These are phyloP conservation scores for Leccinellum rugosiceps DNA, from an alignment of 768 basidiomycete genomes.

Conservation along the genomic window DNA sequence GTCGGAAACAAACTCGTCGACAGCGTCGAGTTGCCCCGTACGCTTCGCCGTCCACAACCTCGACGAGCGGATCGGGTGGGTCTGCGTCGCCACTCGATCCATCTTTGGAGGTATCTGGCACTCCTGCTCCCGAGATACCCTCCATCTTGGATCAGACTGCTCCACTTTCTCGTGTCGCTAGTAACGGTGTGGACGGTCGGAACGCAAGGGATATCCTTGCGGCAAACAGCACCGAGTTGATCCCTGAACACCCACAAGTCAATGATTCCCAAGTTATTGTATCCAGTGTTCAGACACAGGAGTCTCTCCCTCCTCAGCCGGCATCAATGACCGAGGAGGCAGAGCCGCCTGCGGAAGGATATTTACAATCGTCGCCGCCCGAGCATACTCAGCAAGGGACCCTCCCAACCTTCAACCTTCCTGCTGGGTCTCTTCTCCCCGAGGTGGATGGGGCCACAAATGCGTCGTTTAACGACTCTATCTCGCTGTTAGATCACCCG, in stretches of 20 bases:
- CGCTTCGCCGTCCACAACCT: background rate
- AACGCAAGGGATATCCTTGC: background rate
- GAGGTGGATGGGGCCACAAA: background rate
- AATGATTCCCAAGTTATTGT: background rate
- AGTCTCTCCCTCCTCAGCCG: no score
- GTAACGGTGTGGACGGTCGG: background rate
- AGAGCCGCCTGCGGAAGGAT: background rate
- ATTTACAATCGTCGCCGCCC: background rate
- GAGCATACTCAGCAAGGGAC: background rate
- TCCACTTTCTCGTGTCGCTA: background rate
- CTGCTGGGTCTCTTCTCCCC: background rate
- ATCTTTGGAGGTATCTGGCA: background rate
- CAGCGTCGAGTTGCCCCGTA: conserved; percentile 6
- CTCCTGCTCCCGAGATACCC: background rate
- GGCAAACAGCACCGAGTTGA: background rate
- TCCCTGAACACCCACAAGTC: background rate
- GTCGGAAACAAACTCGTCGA: background rate
- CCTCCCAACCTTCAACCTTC: background rate
- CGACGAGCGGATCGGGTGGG: background rate
- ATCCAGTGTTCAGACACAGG: background rate
- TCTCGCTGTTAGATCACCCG: background rate
- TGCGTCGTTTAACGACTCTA: background rate
- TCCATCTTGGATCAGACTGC: background rate
- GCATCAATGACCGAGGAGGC: background rate
- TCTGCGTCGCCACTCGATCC: background rate